These are phyloP conservation scores for Penicillium sp. DNA, from an alignment of 2,329 filamentous ascomycete species.

Conservation along the genomic window DNA sequence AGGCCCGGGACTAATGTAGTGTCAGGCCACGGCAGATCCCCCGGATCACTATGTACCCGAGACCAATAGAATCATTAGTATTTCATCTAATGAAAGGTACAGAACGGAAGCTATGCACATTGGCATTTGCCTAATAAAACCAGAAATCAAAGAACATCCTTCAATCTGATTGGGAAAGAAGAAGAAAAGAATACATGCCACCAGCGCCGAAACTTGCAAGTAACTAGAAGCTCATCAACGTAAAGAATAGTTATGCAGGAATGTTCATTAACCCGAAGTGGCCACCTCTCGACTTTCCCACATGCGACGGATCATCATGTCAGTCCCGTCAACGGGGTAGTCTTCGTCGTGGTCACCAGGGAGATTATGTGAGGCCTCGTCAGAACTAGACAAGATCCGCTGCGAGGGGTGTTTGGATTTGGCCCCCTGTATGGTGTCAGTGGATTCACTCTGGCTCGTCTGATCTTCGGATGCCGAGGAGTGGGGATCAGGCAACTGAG, in stretches of 20 bases:
- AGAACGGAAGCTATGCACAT: background rate
- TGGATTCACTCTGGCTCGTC: slow-evolving; percentile 26
- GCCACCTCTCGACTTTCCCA: slow-evolving; percentile 47
- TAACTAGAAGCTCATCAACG: slow-evolving; percentile 18
- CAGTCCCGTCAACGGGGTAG: slow-evolving; percentile 31
- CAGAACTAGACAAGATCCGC: slow-evolving; percentile 36
- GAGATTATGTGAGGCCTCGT: slow-evolving; percentile 27
- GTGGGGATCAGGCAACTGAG: slow-evolving; percentile 25
- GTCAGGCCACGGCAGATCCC: slow-evolving; percentile 15
- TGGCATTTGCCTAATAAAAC: background rate
- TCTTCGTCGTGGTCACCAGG: slow-evolving; percentile 25
- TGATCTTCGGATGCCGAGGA: slow-evolving; percentile 32
- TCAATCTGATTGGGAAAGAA: background rate
- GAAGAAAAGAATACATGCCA: slow-evolving; percentile 6
- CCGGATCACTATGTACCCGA: slow-evolving; percentile 14
- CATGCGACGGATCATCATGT: slow-evolving; percentile 44
- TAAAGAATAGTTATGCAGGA: slow-evolving; percentile 7
- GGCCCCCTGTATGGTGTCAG: slow-evolving; percentile 20
- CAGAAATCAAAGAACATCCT: background rate
- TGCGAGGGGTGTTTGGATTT: slow-evolving; percentile 36
- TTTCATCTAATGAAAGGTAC: background rate
- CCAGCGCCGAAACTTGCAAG: background rate
- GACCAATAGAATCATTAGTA: background rate
- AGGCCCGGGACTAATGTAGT: background rate
- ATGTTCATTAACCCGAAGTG: slow-evolving; percentile 28